Percentiles rank a stretch among this genome's conserved stretches.
Conservation (phyloP, 306 rosid genomes). For the Aeschynomene evenia region DNA sequence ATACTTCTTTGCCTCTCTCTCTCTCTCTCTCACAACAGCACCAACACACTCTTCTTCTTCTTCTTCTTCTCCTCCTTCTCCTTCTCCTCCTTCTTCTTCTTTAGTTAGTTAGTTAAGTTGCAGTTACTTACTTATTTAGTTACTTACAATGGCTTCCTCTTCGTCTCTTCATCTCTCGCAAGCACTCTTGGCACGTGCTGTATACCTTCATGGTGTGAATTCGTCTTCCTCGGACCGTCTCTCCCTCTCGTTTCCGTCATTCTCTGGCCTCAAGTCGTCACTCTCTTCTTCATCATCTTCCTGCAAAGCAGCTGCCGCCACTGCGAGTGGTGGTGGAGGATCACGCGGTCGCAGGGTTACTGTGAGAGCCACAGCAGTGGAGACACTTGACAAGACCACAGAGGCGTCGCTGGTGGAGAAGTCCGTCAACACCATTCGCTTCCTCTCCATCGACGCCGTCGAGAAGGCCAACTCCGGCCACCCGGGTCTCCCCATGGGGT, state of each 20-base stretch:
- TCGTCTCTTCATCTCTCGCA: conserved; percentile 78
- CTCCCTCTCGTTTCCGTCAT: conserved; percentile 65
- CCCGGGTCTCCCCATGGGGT: conserved; percentile 98
- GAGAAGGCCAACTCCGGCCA: conserved; percentile 99
- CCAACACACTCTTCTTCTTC: not conserved
- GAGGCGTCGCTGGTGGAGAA: conserved; percentile 80
- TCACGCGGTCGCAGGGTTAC: conserved; percentile 28
- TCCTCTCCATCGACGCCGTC: conserved; percentile 84
- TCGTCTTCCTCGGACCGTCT: conserved; percentile 67
- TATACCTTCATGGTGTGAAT: conserved; percentile 54
- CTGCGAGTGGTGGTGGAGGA: not conserved
- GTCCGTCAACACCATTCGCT: conserved; percentile 89
- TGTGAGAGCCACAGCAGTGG: conserved; percentile 66
- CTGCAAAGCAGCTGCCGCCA: conserved; percentile 15
- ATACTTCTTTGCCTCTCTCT: not conserved
- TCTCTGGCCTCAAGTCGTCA: conserved; percentile 69
- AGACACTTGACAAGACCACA: conserved; percentile 74
- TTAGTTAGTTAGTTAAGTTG: not conserved
- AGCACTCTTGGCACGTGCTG: conserved; percentile 71
- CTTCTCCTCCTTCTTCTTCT: not conserved
- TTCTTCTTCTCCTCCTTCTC: not conserved
- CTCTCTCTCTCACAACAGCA: not conserved
- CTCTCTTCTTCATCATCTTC: conserved; percentile 22
- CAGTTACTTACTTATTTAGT: not conserved
- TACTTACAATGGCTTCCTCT: conserved; percentile 60